These are phyloP conservation scores for Rutstroemia sp. DNA, from an alignment of 2,329 filamentous ascomycete species.

Conservation along the genomic window DNA sequence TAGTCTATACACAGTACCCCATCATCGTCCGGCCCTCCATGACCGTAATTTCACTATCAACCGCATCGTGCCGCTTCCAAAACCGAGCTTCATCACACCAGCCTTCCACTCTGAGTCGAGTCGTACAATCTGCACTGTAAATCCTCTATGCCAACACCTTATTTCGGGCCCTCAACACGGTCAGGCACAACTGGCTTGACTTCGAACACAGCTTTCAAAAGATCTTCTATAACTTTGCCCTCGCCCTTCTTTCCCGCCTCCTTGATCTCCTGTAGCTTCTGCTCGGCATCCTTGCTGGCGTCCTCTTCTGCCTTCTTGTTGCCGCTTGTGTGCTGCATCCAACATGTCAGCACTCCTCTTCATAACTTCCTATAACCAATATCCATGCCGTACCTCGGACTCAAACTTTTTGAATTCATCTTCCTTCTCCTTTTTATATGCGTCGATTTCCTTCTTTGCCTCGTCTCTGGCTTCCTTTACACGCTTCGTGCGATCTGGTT, in stretches of 20 bases:
- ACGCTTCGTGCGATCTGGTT: conserved; percentile 81
- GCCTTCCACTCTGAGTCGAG: neutral
- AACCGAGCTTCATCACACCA: neutral
- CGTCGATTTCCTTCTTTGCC: conserved; percentile 95
- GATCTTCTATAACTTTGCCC: conserved; percentile 70
- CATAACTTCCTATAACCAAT: neutral
- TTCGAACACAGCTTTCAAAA: conserved; percentile 79
- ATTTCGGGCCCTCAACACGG: conserved; percentile 28
- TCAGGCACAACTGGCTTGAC: conserved; percentile 63
- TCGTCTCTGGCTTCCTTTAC: conserved; percentile 95
- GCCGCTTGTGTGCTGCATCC: conserved; percentile 73
- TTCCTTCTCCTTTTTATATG: conserved; percentile 85
- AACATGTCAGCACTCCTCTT: conserved; percentile 8
- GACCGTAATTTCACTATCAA: neutral
- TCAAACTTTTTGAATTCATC: conserved; percentile 94
- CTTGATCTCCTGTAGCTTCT: conserved; percentile 75
- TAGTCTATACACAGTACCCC: conserved; percentile 23
- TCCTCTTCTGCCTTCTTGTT: conserved; percentile 78
- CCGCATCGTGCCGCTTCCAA: neutral
- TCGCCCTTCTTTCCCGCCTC: conserved; percentile 72
- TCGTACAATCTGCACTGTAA: neutral
- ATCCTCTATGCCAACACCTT: conserved; percentile 4
- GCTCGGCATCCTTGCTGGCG: conserved; percentile 73
- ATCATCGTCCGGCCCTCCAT: neutral
- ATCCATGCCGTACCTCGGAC: conserved; percentile 44